Base-by-base conservation (phyloP, 805 yeast genomes). In the Myxozyma udenii region DNA sequence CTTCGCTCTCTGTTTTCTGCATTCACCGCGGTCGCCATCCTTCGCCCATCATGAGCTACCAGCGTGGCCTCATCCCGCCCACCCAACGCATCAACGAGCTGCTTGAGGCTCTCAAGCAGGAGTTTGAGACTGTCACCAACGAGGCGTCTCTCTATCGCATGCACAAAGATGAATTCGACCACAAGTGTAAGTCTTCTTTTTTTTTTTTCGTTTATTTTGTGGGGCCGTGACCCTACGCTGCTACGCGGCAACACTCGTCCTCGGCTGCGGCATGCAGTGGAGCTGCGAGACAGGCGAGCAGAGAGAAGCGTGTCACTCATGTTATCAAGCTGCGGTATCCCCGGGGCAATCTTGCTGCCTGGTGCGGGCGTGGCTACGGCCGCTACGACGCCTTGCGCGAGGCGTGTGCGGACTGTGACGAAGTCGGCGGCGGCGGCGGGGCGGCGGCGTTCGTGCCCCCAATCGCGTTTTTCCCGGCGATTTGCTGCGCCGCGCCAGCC, bases 81-180 rank as follows among this genome's bases (percentile, higher is more conserved):
- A 52, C 61, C 23, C 63, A 66, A 45, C 71, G 74, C 46, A 66
- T 87, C 65, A 79, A 81, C 65, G 98, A 91, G 71, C 78, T 91
- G 57, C 75, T 91, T 62, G 97, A 91, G 44, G 96, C 95, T 38
- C 83, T 91, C 66, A 87, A 88, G 71, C 87, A 83, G 66, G 98
- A 91, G 74, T 90, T 90, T 62, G 91, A 87, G 63, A 79, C 79
- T 59, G 85, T 90, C 45, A 78, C 86, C 57, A 81, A 80, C 65
- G 97, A 91, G 70, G 95, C 96, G 14, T 79, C 89, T 46, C 78
- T 81, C 58, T 87, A 83, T 71, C 81, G 91, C 64, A 81, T 87
- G 68, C 96, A 89, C 68, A 91, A 89, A 73, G 95, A 89, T 68
- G 96, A 90, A 67, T 87, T 82, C 62, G 98, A 91, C 70, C 74